Base-by-base conservation (phyloP, 768 basidiomycete genomes). In the Dioszegia crocea region DNA sequence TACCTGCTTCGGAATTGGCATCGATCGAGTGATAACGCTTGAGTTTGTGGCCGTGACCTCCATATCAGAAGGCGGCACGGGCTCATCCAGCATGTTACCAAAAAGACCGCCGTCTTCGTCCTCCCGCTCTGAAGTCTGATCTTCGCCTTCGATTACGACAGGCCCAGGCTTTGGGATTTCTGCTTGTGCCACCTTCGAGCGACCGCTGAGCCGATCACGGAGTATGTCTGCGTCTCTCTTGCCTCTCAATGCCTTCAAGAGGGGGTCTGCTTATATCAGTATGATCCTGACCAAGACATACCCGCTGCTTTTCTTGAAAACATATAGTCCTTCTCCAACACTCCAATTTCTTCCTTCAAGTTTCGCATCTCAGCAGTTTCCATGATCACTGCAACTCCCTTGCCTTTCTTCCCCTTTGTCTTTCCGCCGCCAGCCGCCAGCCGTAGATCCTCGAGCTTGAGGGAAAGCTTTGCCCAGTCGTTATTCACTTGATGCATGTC, bases 1-100 rank as follows among this genome's bases (percentile, higher is more conserved):
- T 81, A 86, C 86, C 68, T 88, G 84, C 77, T 89, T 94, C 1
- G 91, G 88, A 24, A 90, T 79, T 1, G 84, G 71, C 86, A 98
- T 87, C 60, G 91, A 85, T 26, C 86, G 78, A 24, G 78, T 65
- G 4, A 63, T 69, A 60, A 80, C 70, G 81, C 62, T 86, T 41
- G 82, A 84, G n/a, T 81, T 80, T 12, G 60, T 27, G 5, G 41
- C 36, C 14, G 14, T 38, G 24, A n/a, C 36, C 10, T 4, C 5
- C 3, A 50, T 26, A 6, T 49, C 16, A 79, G 4, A 16, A 31
- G 19, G 51, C 41, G 11, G 52, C 59, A 12, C 48, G 3, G 68
- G 61, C 51, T 81, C 81, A 23, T 92, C 88, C 44, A 94, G 80
- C 49, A 92, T 79, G 39, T 83, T 86, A 56, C 92, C 82, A 30